These are phyloP conservation scores for Rhynchosporium secalis DNA, from an alignment of 2,329 filamentous ascomycete genomes.

Conservation along the genomic window DNA sequence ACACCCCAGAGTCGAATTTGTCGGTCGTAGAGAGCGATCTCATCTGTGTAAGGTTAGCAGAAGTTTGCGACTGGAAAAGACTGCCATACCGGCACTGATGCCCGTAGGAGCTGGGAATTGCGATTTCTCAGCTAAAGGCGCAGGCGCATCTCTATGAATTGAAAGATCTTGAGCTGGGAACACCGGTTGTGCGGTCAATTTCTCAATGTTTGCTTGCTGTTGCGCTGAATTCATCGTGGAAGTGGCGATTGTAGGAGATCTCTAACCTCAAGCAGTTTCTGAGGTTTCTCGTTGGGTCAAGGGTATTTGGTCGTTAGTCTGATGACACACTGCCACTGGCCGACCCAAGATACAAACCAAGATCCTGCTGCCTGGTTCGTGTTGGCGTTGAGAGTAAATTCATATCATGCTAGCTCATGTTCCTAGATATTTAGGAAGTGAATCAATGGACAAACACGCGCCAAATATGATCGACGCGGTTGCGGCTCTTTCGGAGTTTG, in stretches of 20 bases:
- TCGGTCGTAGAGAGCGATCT: slow-evolving; percentile 95
- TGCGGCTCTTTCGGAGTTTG: slow-evolving; percentile 17
- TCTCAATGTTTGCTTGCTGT: slow-evolving; percentile 15
- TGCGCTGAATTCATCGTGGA: neutral
- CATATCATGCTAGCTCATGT: neutral
- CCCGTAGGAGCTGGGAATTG: slow-evolving; percentile 25
- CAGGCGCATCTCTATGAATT: slow-evolving; percentile 14
- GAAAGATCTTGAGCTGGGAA: slow-evolving; percentile 17
- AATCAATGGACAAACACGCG: slow-evolving; percentile 10
- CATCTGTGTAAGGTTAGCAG: slow-evolving; percentile 56
- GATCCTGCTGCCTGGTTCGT: neutral
- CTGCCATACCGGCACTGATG: slow-evolving; percentile 43
- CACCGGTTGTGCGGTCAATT: neutral
- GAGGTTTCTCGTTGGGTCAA: neutral
- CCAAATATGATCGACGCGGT: slow-evolving; percentile 11
- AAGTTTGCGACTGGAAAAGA: neutral
- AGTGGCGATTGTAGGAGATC: neutral
- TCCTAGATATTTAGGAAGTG: neutral
- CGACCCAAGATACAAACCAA: neutral
- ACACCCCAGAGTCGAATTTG: slow-evolving; percentile 98
- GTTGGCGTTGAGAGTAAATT: neutral
- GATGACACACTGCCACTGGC: neutral
- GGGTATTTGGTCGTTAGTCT: neutral
- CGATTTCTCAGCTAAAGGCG: neutral
- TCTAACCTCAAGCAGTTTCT: neutral